These are phyloP conservation scores for Chytriomyces sp. DNA, from an alignment of 192 early-diverging fungal genomes.

Conservation along the genomic window DNA sequence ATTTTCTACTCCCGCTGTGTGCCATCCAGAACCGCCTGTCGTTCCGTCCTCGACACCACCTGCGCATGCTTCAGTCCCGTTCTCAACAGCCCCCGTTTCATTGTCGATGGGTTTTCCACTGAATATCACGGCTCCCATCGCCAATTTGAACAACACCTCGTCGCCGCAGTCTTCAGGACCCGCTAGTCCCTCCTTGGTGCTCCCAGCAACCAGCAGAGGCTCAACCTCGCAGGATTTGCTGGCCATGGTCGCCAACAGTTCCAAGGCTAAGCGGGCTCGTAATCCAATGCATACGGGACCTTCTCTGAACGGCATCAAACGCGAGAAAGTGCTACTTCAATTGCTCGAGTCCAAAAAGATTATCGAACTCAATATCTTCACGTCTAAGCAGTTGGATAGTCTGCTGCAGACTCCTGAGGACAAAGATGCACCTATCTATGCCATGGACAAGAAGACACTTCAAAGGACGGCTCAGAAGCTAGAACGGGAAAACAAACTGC, in stretches of 20 bases:
- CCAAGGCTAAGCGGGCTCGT: not conserved
- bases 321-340: not conserved
- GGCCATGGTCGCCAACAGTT: not conserved
- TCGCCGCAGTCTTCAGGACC: not conserved
- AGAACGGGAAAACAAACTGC: conserved; percentile 49
- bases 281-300: not conserved
- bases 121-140: no score
- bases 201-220: no score
- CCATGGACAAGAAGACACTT: conserved; percentile 61
- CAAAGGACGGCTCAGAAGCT: conserved; percentile 44
- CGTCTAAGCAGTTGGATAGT: conserved; percentile 18
- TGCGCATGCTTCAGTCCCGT: not conserved
- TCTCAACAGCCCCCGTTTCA: not conserved
- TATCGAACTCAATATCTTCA: conserved; percentile 12
- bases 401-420: conserved; percentile 23
- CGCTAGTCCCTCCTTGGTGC: not conserved
- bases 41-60: not conserved
- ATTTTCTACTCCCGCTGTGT: not conserved
- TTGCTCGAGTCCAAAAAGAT: not conserved
- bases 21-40: not conserved
- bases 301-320: not conserved
- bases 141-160: not conserved
- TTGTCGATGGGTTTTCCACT: no score
- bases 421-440: conserved; percentile 7
- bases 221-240: not conserved